These are phyloP conservation scores for Marasmius fiardii DNA, from an alignment of 1,284 basidiomycete species.

Conservation along the genomic window DNA sequence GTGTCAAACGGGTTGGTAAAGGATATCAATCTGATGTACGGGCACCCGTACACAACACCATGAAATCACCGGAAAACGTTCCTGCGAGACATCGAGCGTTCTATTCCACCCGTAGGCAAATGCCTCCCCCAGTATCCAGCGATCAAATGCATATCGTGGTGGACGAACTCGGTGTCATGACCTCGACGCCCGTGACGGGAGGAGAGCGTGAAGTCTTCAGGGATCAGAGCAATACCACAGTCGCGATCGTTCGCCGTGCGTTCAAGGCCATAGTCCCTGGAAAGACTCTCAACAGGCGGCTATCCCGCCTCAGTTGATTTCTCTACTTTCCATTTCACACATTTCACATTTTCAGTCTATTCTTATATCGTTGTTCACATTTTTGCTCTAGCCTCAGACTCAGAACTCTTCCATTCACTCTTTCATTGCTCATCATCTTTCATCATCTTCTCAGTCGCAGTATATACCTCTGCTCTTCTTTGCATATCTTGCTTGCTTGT, in stretches of 20 bases:
- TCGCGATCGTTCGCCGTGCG: slow-evolving; percentile 58
- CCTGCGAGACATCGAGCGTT: slow-evolving; percentile 44
- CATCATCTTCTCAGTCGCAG: slow-evolving; percentile 1
- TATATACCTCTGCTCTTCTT: not conserved
- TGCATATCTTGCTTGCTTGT: slow-evolving; percentile 1
- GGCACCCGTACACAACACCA: slow-evolving; percentile 31
- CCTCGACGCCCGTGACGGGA: slow-evolving; percentile 22
- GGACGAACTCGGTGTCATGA: slow-evolving; percentile 54
- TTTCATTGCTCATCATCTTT: not conserved
- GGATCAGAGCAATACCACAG: slow-evolving; percentile 48
- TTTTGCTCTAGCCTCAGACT: not conserved
- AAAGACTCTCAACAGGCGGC: slow-evolving; percentile 42
- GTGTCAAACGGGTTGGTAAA: slow-evolving; percentile 69
- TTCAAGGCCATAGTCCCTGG: slow-evolving; percentile 64
- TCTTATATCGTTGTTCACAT: not conserved
- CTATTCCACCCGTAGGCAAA: slow-evolving; percentile 44
- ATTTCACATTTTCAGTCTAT: slow-evolving; percentile 6
- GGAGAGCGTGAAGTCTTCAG: slow-evolving; percentile 26
- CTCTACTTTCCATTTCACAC: slow-evolving; percentile 7
- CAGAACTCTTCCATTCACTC: not conserved
- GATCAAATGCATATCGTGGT: slow-evolving; percentile 41
- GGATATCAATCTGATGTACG: slow-evolving; percentile 69
- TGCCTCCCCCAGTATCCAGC: slow-evolving; percentile 67
- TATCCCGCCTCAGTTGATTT: slow-evolving; percentile 35
- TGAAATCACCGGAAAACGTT: slow-evolving; percentile 22